Evolutionary conservation across 2,329 filamentous ascomycete genomes (phyloP).

Genomic region (Rhynchosporium graminicola): DNA sequence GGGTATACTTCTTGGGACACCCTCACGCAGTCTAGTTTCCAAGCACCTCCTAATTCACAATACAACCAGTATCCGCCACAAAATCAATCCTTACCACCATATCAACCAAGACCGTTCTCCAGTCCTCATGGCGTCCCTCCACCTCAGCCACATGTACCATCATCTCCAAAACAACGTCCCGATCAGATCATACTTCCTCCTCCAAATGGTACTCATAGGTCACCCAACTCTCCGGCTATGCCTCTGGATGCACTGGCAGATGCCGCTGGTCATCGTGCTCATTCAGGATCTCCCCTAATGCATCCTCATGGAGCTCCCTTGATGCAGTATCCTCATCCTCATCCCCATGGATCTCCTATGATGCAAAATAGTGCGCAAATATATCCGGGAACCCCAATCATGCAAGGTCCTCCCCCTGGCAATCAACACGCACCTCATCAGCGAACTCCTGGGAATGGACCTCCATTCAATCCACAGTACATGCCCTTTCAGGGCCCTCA

Average conservation of each 20-base stretch:
- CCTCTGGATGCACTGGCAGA: conserved; percentile 39
- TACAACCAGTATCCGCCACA: conserved; percentile 24
- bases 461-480: conserved; percentile 32
- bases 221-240: conserved; percentile 32
- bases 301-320: conserved; percentile 18
- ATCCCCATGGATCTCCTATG: conserved; percentile 14
- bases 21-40: conserved; percentile 3
- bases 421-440: conserved; percentile 30
- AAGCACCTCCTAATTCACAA: conserved; percentile 2
- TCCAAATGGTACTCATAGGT: conserved; percentile 28
- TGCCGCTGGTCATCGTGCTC: conserved; percentile 37
- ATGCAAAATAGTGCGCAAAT: conserved; percentile 13
- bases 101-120: conserved; percentile 33
- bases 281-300: conserved; percentile 34
- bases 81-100: background rate
- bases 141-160: conserved; percentile 38
- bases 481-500: conserved; percentile 26
- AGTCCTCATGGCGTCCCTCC: conserved; percentile 34
- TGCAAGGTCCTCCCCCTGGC: conserved; percentile 19
- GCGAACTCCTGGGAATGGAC: conserved; percentile 30
- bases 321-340: conserved; percentile 8
- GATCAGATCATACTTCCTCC: conserved; percentile 34
- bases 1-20: background rate
- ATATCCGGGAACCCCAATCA: conserved; percentile 14
- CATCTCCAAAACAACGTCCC: conserved; percentile 36